Evolutionary conservation across 179 eudicot species (phyloP).

Genomic region (Beta lomatogona): DNA sequence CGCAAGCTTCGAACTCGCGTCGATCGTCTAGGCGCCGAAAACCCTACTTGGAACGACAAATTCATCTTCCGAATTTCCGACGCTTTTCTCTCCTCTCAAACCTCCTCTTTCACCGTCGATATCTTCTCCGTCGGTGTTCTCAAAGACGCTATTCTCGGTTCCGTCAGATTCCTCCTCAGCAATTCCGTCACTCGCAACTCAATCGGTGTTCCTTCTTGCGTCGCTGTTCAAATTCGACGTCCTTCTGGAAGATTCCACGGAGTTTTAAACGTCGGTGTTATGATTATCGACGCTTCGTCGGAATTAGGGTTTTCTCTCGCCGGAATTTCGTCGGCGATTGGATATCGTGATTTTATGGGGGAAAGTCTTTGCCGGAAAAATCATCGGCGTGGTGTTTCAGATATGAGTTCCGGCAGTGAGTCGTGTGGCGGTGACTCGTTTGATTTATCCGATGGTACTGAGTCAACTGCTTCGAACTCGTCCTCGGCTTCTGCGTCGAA

Average conservation of each 20-base stretch:
- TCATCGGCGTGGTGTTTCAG: conserved; percentile 39
- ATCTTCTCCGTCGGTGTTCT: background rate
- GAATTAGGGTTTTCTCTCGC: no score
- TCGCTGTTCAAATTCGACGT: no score
- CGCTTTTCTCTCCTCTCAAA: no score
- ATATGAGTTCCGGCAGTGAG: conserved; percentile 43
- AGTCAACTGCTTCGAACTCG: conserved; percentile 53
- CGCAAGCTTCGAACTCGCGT: conserved; percentile 8
- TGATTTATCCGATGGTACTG: conserved; percentile 59
- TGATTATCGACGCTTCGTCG: no score
- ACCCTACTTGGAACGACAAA: conserved; percentile 95
- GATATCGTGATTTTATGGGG: conserved; percentile 54
- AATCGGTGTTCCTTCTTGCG: no score
- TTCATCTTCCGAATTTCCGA: conserved; percentile 70
- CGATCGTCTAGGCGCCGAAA: conserved; percentile 56
- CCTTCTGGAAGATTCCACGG: no score
- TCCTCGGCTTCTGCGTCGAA: conserved; percentile 47
- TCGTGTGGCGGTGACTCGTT: conserved; percentile 52
- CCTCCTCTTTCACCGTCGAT: no score
- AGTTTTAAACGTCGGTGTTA: conserved; percentile 26
- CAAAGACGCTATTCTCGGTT: no score
- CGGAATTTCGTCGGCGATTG: no score
- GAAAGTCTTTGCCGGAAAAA: conserved; percentile 28
- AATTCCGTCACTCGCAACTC: no score
- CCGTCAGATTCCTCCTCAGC: no score